These are phyloP conservation scores for Leucoagaricus sp. DNA, from an alignment of 1,284 basidiomycete genomes.

Conservation along the genomic window DNA sequence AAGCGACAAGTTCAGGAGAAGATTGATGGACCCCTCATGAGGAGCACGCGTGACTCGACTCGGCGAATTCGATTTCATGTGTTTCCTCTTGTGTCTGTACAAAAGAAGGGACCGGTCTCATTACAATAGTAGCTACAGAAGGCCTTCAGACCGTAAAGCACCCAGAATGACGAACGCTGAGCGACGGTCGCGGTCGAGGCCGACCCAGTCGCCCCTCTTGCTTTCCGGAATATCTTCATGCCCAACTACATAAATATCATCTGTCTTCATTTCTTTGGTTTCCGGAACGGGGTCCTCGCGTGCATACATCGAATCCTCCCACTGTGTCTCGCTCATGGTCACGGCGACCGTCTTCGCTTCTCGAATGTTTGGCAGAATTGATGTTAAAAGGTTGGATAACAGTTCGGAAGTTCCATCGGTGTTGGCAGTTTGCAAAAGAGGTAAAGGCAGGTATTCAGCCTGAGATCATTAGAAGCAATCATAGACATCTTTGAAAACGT, in stretches of 20 bases:
- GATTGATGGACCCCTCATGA: neutral
- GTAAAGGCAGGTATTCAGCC: constrained; percentile 78
- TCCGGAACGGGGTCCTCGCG: constrained; percentile 48
- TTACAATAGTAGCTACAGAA: constrained; percentile 54
- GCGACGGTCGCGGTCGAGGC: constrained; percentile 71
- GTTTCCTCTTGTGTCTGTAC: no score
- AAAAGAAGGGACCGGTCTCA: no score
- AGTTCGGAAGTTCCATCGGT: constrained; percentile 69
- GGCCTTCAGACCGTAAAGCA: constrained; percentile 67
- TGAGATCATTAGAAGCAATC: constrained; percentile 26
- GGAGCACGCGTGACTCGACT: neutral
- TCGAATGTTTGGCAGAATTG: constrained; percentile 67
- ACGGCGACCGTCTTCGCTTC: constrained; percentile 74
- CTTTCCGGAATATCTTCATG: constrained; percentile 50
- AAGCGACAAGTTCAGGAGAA: neutral
- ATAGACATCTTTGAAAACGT: constrained; percentile 3
- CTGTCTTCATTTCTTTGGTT: constrained; percentile 23
- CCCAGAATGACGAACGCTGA: constrained; percentile 79
- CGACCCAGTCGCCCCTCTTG: constrained; percentile 67
- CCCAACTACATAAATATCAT: constrained; percentile 55
- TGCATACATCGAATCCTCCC: constrained; percentile 78
- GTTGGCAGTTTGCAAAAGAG: constrained; percentile 57
- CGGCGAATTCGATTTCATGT: neutral
- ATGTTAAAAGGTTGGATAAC: constrained; percentile 69
- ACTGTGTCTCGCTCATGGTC: constrained; percentile 70